Evolutionary conservation across 2,329 filamentous ascomycete genomes (phyloP), one percentile per base, ranked within the genome.

Genomic region (Pestalotiopsis sp.): DNA sequence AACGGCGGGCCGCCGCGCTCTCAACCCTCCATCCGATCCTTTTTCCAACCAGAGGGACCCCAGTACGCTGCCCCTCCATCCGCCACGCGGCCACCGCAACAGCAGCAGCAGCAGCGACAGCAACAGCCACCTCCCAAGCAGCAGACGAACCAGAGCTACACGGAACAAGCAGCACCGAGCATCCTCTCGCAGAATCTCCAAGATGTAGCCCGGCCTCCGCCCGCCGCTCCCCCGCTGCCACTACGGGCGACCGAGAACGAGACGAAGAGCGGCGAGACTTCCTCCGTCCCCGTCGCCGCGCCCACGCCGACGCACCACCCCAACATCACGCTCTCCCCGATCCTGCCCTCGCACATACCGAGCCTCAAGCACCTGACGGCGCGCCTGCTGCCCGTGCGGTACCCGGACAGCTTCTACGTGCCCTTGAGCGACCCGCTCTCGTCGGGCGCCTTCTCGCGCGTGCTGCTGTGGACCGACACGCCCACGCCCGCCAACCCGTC

Each of bases 311-410:
- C 71, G 75, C 83, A 78, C 26, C 81, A 81, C 67, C 78, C 78
- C 14, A 81, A 86, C 75, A 87, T 87, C 22, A 78, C 79, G 68
- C 87, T 91, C 74, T 83, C 84, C 5, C 80, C 81, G 65, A 79
- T 90, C 65, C 78, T 80, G 1, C 77, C 81, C 58, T 74, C 79
- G 59, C 87, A 91, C 77, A 78, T 91, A 67, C 80, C 85, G 67
- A 83, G 87, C 58, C 82, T 92, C 5, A 87, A 87, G 52, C 86
- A 89, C 72, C 89, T 92, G 77, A 91, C 90, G 78, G 81, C 86
- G 58, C 84, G 91, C 64, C 84, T 91, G 65, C 86, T 92, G 1
- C 88, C 86, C 63, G 86, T 91, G 68, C 81, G 82, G 76, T 92
- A 91, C 76, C 84, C 87, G 3, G 89, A 91, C 75, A 82, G 82